Evolutionary conservation across 2,329 filamentous ascomycete genomes (phyloP), one percentile per base, ranked within the genome.

Genomic region (Diaporthe australafricana): DNA sequence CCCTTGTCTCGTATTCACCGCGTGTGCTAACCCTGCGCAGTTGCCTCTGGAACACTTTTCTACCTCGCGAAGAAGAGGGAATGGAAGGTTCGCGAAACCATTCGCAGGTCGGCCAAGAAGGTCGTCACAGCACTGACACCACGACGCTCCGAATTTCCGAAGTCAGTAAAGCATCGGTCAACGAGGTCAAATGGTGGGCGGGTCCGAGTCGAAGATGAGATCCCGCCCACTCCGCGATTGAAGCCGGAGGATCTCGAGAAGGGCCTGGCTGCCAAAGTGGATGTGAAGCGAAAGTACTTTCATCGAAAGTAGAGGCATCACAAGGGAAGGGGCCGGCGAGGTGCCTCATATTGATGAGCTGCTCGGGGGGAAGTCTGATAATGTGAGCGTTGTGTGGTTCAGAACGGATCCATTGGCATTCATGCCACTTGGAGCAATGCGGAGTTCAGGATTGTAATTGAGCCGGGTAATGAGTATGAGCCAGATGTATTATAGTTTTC

Each of bases 1-100:
- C 78, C 60, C 30, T 6, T n/a, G 25, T 27, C 30, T 55, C n/a
- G 25, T 27, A 27, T 22, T 30, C 35, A 20, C 57, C 16, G 27
- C 38, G 8, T 30, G n/a, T 30, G 42, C 50, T 75, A 35, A 74
- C 57, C 70, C 27, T 76, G 72, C 57, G 50, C 75, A 93, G 92
- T 91, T 74, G 86, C 86, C 27, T 91, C 88, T 42, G 89, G 90
- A 3, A 83, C 90, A 2, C 88, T 96, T 35, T 97, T 93, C 84
- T 94, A 92, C 80, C 80, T 96, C 47, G 93, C 94, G 70, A 96
- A 96, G 86, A 95, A 94, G 84, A 90, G 91, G 57, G 93, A 95
- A 81, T 96, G 94, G 94, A 93, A 91, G 75, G 85, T 96, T 75
- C 89, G 91, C 72, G 90, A 93, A 79, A 92, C 87, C 38, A 86